A percentile compares a stretch with the other conserved stretches of the same genome.
Conservation (phyloP, 176 grass and related monocot species). For the Oryza australiensis region DNA sequence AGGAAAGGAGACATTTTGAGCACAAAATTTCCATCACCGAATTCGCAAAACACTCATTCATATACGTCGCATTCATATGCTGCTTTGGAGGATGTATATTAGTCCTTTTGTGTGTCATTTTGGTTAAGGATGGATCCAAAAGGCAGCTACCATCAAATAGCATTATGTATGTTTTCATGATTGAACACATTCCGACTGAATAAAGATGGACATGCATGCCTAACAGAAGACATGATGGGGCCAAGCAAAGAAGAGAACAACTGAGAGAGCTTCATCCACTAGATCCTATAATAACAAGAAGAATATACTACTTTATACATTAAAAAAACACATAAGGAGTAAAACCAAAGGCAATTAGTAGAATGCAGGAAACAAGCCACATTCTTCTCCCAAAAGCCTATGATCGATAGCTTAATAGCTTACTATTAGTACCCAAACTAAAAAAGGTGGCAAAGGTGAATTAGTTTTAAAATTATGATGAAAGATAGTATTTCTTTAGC, state of each 20-base stretch:
- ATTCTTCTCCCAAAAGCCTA: slow-evolving; percentile 48
- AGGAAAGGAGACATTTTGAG: slow-evolving; percentile 20
- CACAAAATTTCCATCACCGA: not conserved
- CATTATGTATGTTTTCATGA: slow-evolving; percentile 7
- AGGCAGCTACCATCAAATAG: slow-evolving; percentile 12
- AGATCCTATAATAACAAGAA: slow-evolving; percentile 29
- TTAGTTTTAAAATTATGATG: not conserved
- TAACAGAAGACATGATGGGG: slow-evolving; percentile 48
- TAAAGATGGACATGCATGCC: slow-evolving; percentile 20
- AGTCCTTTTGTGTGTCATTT: not conserved
- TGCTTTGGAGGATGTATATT: not conserved
- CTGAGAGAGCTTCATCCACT: slow-evolving; percentile 27
- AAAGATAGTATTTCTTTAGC: not conserved
- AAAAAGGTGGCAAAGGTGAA: not conserved
- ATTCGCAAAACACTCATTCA: not conserved
- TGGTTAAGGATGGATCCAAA: slow-evolving; percentile 17
- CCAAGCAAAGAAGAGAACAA: slow-evolving; percentile 12
- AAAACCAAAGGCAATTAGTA: not conserved
- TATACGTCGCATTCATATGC: not conserved
- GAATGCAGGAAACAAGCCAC: slow-evolving; percentile 29
- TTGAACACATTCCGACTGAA: not conserved
- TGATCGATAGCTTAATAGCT: not conserved
- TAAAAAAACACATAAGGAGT: not conserved
- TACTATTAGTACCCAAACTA: not conserved
- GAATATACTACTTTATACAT: not conserved